Percentiles rank a stretch among this genome's conserved stretches.
These are phyloP conservation scores for Nothopassalora personata DNA, from an alignment of 2,329 filamentous ascomycete genomes.

Conservation along the genomic window DNA sequence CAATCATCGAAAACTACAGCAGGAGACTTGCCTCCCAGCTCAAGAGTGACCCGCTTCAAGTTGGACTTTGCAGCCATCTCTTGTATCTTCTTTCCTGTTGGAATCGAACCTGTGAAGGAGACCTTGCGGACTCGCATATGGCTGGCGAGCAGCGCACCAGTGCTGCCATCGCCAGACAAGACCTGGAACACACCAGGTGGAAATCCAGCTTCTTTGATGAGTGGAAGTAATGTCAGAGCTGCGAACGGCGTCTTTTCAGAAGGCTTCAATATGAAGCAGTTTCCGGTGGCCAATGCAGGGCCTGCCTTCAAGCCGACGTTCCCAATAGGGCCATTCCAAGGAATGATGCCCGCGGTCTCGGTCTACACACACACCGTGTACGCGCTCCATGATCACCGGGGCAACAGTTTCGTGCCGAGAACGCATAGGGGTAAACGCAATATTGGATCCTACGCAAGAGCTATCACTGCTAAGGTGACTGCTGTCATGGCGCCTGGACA, in stretches of 20 bases:
- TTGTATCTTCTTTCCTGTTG: constrained; percentile 54
- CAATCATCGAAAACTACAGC: constrained; percentile 44
- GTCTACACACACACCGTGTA: no score
- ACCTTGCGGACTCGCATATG: constrained; percentile 58
- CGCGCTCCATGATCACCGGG: no score
- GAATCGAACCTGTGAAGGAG: constrained; percentile 57
- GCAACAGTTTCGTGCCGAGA: no score
- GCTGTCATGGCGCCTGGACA: no score
- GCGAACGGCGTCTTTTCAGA: constrained; percentile 51
- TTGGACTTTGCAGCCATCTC: constrained; percentile 50
- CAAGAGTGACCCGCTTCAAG: constrained; percentile 48
- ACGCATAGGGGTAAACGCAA: no score
- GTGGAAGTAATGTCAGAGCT: constrained; percentile 53
- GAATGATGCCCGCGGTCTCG: constrained; percentile 54
- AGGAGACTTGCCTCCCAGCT: constrained; percentile 42
- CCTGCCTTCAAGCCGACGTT: constrained; percentile 70
- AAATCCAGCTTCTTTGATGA: constrained; percentile 57
- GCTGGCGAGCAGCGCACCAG: constrained; percentile 53
- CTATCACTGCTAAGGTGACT: no score
- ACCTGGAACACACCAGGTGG: constrained; percentile 54
- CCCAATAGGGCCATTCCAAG: constrained; percentile 62
- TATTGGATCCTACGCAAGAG: no score
- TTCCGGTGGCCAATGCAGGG: constrained; percentile 54
- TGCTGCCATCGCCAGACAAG: constrained; percentile 53
- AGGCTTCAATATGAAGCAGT: constrained; percentile 50